phyloP scores from a whole-genome alignment of 176 grass and related monocot genomes.

The Hsuehochloa calcarea region DNA sequence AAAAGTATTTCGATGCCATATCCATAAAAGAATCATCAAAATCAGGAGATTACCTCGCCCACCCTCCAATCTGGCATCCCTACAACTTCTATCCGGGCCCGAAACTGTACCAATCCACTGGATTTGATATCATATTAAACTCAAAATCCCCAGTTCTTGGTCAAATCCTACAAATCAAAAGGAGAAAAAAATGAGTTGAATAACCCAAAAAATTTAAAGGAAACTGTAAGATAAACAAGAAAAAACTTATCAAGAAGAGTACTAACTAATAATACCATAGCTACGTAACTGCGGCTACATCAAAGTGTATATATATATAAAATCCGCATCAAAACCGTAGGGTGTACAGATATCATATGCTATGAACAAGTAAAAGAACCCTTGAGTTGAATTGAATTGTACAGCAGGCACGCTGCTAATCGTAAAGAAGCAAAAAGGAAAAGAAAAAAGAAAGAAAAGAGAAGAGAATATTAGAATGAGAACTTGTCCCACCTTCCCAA shows the following conservation, averaged over 20 bases:
- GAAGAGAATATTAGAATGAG: no score
- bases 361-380: background rate
- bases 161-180: conserved; percentile 31
- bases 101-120: conserved; percentile 41
- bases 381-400: no score
- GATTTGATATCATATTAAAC: conserved; percentile 68
- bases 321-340: no score
- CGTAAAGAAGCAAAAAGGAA: background rate
- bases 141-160: conserved; percentile 35
- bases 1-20: background rate
- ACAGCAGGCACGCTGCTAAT: no score
- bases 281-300: no score
- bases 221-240: background rate
- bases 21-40: conserved; percentile 23
- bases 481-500: conserved; percentile 20
- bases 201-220: background rate
- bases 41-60: conserved; percentile 43
- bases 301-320: no score
- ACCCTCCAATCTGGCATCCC: conserved; percentile 64
- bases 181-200: background rate
- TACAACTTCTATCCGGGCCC: conserved; percentile 62
- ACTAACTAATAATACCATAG: no score
- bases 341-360: background rate
- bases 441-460: no score
- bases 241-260: no score